Evolutionary conservation across 2,329 filamentous ascomycete species (phyloP).

Genomic region (Xylariaceae sp.): DNA sequence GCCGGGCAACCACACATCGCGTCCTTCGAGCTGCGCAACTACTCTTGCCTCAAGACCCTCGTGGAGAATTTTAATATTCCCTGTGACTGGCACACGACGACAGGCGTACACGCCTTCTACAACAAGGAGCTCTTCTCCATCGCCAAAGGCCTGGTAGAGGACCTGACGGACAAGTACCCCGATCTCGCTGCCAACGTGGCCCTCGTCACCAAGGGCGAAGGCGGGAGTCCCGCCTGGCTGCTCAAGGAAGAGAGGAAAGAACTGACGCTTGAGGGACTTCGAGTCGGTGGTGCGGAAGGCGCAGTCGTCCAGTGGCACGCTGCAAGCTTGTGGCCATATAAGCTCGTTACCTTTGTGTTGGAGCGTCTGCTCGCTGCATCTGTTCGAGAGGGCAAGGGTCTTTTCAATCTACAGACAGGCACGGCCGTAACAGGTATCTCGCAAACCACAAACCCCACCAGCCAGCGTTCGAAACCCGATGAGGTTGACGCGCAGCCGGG

Average conservation of each 20-base stretch:
- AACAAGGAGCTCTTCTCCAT: slow-evolving; percentile 49
- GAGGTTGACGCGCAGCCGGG: slow-evolving; percentile 8
- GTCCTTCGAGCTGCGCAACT: slow-evolving; percentile 69
- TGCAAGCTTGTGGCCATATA: slow-evolving; percentile 77
- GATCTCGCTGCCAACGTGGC: slow-evolving; percentile 48
- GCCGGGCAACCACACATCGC: slow-evolving; percentile 55
- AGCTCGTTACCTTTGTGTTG: slow-evolving; percentile 70
- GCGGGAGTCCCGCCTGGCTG: slow-evolving; percentile 14
- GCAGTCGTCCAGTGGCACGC: slow-evolving; percentile 62
- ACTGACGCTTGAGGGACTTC: slow-evolving; percentile 44
- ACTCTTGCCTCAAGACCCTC: slow-evolving; percentile 53
- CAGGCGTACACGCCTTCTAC: slow-evolving; percentile 62
- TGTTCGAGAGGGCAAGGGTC: neutral
- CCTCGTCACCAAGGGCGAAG: slow-evolving; percentile 34
- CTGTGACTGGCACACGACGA: slow-evolving; percentile 65
- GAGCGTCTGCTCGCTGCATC: slow-evolving; percentile 45
- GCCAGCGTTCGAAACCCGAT: slow-evolving; percentile 3
- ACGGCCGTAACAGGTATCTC: slow-evolving; percentile 58
- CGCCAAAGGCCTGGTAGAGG: slow-evolving; percentile 45
- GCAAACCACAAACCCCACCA: slow-evolving; percentile 18
- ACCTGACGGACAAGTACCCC: slow-evolving; percentile 47
- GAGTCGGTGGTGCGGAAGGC: slow-evolving; percentile 54
- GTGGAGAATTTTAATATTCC: slow-evolving; percentile 53
- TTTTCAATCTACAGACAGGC: slow-evolving; percentile 70
- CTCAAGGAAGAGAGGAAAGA: slow-evolving; percentile 21